phyloP scores from a whole-genome alignment of 495 filamentous ascomycete genomes.

The Penicillium diatomitis region DNA sequence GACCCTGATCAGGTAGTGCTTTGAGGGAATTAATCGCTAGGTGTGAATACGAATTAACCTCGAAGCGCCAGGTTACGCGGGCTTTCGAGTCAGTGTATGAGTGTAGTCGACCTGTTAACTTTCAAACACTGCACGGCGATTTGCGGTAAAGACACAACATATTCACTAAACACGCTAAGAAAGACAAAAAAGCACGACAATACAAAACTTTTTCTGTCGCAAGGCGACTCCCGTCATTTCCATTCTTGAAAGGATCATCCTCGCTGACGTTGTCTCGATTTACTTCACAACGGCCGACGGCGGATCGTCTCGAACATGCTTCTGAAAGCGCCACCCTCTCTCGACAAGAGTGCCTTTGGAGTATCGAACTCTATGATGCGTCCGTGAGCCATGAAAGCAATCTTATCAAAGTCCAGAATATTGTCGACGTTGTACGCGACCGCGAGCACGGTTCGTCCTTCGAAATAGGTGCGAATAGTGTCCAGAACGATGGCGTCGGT shows the following conservation, averaged over 20 bases:
- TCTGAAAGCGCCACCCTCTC: slow-evolving; percentile 13
- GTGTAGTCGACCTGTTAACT: background rate
- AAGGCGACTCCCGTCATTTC: background rate
- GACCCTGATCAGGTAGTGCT: too few species aligned
- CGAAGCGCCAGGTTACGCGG: too few species aligned
- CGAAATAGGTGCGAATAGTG: slow-evolving; percentile 21
- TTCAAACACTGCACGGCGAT: background rate
- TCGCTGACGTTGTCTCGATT: too few species aligned
- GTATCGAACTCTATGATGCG: slow-evolving; percentile 23
- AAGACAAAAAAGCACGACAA: background rate
- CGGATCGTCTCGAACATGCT: slow-evolving; percentile 10
- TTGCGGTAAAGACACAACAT: slow-evolving; percentile 5
- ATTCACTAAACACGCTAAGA: slow-evolving; percentile 3
- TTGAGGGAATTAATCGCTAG: too few species aligned
- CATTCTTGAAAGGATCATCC: background rate
- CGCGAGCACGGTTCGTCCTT: slow-evolving; percentile 21
- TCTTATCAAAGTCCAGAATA: slow-evolving; percentile 26
- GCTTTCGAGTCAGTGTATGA: too few species aligned
- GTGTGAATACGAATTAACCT: too few species aligned
- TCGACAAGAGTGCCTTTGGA: slow-evolving; percentile 10
- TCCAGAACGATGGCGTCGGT: slow-evolving; percentile 25
- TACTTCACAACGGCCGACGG: background rate
- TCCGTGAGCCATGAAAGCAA: slow-evolving; percentile 25
- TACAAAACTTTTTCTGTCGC: background rate
- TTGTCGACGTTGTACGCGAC: slow-evolving; percentile 29